Evolutionary conservation across 805 yeast genomes (phyloP).

Genomic region (Metschnikowia baotianmanensis): DNA sequence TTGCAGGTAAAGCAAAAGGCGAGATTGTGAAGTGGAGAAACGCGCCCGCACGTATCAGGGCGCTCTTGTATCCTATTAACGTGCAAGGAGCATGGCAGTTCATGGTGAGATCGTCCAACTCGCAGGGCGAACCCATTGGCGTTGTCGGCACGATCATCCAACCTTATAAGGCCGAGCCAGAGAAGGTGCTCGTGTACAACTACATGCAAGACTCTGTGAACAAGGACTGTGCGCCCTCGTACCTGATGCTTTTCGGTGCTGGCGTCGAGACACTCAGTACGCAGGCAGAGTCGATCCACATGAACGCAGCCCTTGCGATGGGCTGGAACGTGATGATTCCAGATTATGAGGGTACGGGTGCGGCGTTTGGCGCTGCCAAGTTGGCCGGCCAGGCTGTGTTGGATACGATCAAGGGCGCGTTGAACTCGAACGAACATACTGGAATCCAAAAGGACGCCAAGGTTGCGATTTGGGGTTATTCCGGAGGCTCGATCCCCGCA

Average conservation of each 20-base stretch:
- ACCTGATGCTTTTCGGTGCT: slow-evolving; percentile 15
- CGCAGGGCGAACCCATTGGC: slow-evolving; percentile 20
- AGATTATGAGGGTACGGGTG: slow-evolving; percentile 38
- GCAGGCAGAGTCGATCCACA: slow-evolving; percentile 17
- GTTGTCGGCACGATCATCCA: too few relatives aligned
- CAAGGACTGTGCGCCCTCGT: slow-evolving; percentile 22
- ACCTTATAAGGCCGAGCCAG: slow-evolving; percentile 23
- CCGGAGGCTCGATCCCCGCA: slow-evolving; percentile 38
- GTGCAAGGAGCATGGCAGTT: slow-evolving; percentile 19
- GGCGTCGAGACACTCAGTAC: slow-evolving; percentile 12
- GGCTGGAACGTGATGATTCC: slow-evolving; percentile 30
- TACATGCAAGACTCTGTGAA: slow-evolving; percentile 21
- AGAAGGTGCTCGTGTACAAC: too few relatives aligned
- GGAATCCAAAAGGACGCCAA: slow-evolving; percentile 22
- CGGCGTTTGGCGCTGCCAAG: too few relatives aligned
- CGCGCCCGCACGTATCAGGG: slow-evolving; percentile 7
- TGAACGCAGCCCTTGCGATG: slow-evolving; percentile 12
- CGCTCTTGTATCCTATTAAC: slow-evolving; percentile 6
- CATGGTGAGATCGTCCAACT: slow-evolving; percentile 20
- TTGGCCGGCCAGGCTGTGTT: slow-evolving; percentile 30
- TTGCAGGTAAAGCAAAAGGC: slow-evolving; percentile 5
- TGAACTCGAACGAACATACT: slow-evolving; percentile 16
- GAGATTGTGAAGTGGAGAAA: slow-evolving; percentile 7
- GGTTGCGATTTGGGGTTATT: slow-evolving; percentile 33
- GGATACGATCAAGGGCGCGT: slow-evolving; percentile 30